Evolutionary conservation across 140 eudicot genomes (phyloP), one percentile per base, ranked within the genome.

Genomic region (Oenanthe javanica): DNA sequence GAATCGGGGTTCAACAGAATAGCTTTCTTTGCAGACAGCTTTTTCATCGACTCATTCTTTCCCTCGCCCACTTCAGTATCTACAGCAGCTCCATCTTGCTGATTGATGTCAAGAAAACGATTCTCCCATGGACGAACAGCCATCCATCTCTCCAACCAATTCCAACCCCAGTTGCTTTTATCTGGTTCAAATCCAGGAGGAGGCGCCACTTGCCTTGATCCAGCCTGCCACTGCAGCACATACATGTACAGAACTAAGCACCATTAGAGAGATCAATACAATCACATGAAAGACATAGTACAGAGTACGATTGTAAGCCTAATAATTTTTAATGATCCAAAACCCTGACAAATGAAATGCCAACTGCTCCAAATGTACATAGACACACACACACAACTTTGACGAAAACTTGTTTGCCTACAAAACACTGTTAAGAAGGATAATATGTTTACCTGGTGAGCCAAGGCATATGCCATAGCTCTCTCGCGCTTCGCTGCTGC

Each of bases 101-200:
- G 82, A 82, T 79, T 93, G 36, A 81, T 82, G 82, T 93, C 99
- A 4, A 95, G 88, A 79, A 95, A 92, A 1, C 98, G 97, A 40
- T 95, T 95, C 81, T 95, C 99, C 99, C 99, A 95, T 51, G 99
- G 99, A 77, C 99, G 97, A 83, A 95, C 99, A 79, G 99, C 99
- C 99, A 95, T 92, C 99, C 99, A 95, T 86, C 99, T 88, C 84
- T 95, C 99, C 69, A 95, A 77, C 98, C 99, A 95, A 76, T 95
- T 95, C 98, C 99, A 95, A 21, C 99, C 97, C 99, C 99, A 95
- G 89, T 85, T 92, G 86, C 80, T 86, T 84, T 87, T 87, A 89
- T 95, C 97, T 55, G 99, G 99, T 87, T 91, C 91, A 85, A 93
- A 93, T 79, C 95, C 93, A 52, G 92, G 74, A 46, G 84, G 84